These are phyloP conservation scores for Aspergillus leporis DNA, from an alignment of 495 filamentous ascomycete genomes.

Conservation along the genomic window DNA sequence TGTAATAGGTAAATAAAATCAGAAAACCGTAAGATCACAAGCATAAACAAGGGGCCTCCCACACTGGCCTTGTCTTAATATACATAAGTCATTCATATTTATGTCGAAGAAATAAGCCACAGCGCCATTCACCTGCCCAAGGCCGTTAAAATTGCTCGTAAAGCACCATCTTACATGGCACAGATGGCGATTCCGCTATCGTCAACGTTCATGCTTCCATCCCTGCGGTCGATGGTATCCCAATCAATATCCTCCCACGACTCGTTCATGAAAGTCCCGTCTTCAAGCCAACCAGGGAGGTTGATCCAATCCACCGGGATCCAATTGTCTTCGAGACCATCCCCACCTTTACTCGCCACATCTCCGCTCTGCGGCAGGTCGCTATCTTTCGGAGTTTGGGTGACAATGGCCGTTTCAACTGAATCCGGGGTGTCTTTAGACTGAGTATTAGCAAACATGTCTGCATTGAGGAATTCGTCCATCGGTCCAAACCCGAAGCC, in stretches of 20 bases:
- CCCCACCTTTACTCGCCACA: conserved; percentile 19
- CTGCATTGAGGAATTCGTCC: conserved; percentile 45
- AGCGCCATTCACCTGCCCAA: conserved; percentile 15
- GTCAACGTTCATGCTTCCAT: conserved; percentile 24
- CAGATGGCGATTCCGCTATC: conserved; percentile 29
- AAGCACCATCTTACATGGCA: conserved; percentile 24
- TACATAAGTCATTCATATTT: conserved; percentile 24
- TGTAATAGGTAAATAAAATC: conserved; percentile 4
- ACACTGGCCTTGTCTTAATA: conserved; percentile 13
- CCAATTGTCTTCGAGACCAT: conserved; percentile 30
- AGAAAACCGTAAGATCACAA: conserved; percentile 14
- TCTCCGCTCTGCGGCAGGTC: conserved; percentile 23
- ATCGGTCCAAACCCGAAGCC: conserved; percentile 36
- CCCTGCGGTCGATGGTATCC: conserved; percentile 32
- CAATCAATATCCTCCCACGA: conserved; percentile 35
- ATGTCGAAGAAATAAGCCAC: conserved; percentile 20
- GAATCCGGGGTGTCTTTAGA: conserved; percentile 45
- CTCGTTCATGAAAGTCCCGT: conserved; percentile 23
- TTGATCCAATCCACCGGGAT: conserved; percentile 36
- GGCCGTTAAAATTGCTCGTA: conserved; percentile 10
- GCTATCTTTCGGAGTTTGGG: conserved; percentile 40
- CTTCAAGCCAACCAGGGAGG: conserved; percentile 28
- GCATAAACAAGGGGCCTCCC: neutral
- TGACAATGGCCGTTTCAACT: conserved; percentile 34
- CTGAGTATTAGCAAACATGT: conserved; percentile 44